Base-by-base conservation (phyloP, 2,329 filamentous ascomycete species). In the Hymenoscyphus occultus region DNA sequence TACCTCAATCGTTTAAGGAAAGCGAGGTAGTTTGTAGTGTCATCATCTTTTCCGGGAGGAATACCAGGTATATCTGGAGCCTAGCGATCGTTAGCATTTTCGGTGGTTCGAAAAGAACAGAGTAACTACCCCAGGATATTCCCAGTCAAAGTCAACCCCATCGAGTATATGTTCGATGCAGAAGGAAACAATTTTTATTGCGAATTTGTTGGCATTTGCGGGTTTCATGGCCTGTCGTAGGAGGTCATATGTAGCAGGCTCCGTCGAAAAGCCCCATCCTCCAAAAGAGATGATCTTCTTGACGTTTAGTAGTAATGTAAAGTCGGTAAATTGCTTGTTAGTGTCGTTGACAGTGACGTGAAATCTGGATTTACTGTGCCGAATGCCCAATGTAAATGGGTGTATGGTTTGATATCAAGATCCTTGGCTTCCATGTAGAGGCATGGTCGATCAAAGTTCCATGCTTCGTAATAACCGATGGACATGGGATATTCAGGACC, bases 271-370 rank as follows among this genome's bases (percentile, higher is more conserved):
- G 22, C 71, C 72, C 81, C 81, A 82, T 32, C 80, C 80, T 22
- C 80, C 80, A 67, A 82, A 77, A 0, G 78, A 77, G 9, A 82
- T 35, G 45, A 83, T 78, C n/a, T 68, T 71, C 65, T 81, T 79
- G 54, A 74, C n/a, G 10, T 70, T 70, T 0, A 35, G 65, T 13
- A 77, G 48, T 0, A 66, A 63, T 42, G 72, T 72, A 64, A 80
- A 80, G 5, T 72, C 61, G 12, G 69, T 63, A 64, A 77, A 80
- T 56, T 78, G 71, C 1, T 69, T 32, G 56, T 75, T 13, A 59
- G 68, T 40, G 10, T 69, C 69, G 14, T 67, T 67, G 39, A 75
- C 65, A 10, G 71, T 62, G 12, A 75, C n/a, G 73, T 71, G 59
- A 74, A 80, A 16, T 76, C 71, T 0, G 61, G 13, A 0, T 71